Evolutionary conservation across 108 stramenopile species (phyloP).

Genomic region (Pseudonitzschia delicatissima): DNA sequence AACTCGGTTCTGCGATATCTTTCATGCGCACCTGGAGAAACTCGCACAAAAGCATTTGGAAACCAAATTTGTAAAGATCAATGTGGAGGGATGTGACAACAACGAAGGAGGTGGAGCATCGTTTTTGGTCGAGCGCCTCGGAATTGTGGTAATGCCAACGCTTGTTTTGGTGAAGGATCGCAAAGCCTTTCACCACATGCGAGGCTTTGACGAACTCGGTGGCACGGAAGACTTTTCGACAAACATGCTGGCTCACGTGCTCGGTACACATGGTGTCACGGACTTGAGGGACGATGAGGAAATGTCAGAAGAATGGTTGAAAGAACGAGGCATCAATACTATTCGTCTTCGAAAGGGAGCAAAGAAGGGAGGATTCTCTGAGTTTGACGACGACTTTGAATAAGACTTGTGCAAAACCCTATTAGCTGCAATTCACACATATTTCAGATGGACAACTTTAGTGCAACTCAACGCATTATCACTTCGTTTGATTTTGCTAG

Average conservation of each 20-base stretch:
- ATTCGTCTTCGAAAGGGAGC: conserved; percentile 30
- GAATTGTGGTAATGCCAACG: conserved; percentile 95
- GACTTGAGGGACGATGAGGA: conserved; percentile 34
- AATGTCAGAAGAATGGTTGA: conserved; percentile 26
- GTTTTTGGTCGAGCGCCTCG: conserved; percentile 92
- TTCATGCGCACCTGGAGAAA: conserved; percentile 85
- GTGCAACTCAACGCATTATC: no score
- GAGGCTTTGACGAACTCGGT: conserved; percentile 97
- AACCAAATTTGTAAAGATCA: conserved; percentile 93
- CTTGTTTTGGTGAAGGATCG: conserved; percentile 91
- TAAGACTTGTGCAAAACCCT: conserved; percentile 1
- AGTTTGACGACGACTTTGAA: conserved; percentile 34
- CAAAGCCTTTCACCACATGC: conserved; percentile 89
- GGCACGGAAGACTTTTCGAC: conserved; percentile 89
- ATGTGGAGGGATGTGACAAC: conserved; percentile 92
- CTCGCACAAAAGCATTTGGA: conserved; percentile 90
- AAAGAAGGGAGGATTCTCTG: conserved; percentile 17
- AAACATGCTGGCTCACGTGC: conserved; percentile 76
- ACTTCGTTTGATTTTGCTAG: no score
- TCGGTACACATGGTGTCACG: conserved; percentile 54
- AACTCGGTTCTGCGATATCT: conserved; percentile 89
- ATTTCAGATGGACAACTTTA: no score
- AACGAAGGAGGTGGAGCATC: conserved; percentile 62
- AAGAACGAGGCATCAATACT: conserved; percentile 27
- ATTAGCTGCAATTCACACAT: no score